These are phyloP conservation scores for Suillus americanus DNA, from an alignment of 768 basidiomycete genomes.

Conservation along the genomic window DNA sequence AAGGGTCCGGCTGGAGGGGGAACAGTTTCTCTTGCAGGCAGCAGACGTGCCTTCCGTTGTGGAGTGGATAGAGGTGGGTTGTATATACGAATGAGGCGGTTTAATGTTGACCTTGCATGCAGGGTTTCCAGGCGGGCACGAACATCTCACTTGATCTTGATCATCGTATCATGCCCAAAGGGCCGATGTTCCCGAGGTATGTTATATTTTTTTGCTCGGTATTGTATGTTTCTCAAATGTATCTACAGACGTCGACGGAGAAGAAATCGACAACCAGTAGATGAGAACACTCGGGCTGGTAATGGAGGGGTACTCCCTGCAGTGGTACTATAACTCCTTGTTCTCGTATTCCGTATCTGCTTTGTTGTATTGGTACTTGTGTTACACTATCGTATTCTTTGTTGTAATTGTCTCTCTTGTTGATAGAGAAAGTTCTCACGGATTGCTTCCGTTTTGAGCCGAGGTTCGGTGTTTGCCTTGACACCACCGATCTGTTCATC, in stretches of 20 bases:
- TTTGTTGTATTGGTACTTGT: not conserved
- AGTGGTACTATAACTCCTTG: not conserved
- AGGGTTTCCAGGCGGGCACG: slow-evolving; percentile 89
- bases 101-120: slow-evolving; percentile 11
- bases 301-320: not conserved
- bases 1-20: slow-evolving; percentile 86
- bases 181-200: slow-evolving; percentile 81
- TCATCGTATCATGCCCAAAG: slow-evolving; percentile 87
- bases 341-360: not conserved
- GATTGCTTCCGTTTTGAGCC: slow-evolving; percentile 21
- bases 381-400: not conserved
- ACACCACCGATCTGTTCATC: slow-evolving; percentile 26
- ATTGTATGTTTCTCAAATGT: not conserved
- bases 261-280: slow-evolving; percentile 21
- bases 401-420: not conserved
- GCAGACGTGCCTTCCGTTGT: slow-evolving; percentile 82
- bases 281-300: slow-evolving; percentile 6
- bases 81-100: not conserved
- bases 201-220: not conserved
- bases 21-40: slow-evolving; percentile 95
- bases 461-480: slow-evolving; percentile 35
- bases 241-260: slow-evolving; percentile 28
- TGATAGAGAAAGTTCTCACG: slow-evolving; percentile 27
- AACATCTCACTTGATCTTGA: slow-evolving; percentile 94
- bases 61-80: slow-evolving; percentile 88